Evolutionary conservation across 768 basidiomycete species (phyloP).

Genomic region (Naganishia kalamii): DNA sequence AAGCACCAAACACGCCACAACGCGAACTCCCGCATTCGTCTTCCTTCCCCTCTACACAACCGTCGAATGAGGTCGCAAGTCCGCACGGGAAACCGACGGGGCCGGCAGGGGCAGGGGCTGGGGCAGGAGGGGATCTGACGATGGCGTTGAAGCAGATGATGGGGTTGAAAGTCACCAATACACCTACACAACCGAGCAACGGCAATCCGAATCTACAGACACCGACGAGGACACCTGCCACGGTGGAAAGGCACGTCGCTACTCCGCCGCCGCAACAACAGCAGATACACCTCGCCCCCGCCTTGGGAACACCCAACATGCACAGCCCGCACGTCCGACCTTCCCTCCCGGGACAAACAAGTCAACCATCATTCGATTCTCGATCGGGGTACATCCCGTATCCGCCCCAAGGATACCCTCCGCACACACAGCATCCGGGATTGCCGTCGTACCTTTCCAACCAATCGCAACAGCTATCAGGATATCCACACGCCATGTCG

Average conservation of each 20-base stretch:
- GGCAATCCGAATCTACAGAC: not conserved
- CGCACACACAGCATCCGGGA: not conserved
- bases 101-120: not conserved
- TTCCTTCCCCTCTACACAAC: not conserved
- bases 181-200: not conserved
- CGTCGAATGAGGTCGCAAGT: not conserved
- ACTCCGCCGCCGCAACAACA: not conserved
- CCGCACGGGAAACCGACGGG: not conserved
- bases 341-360: not conserved
- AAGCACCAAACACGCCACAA: no score
- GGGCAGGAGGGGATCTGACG: not conserved
- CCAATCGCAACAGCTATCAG: no score
- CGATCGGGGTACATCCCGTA: not conserved
- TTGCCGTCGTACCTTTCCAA: not conserved
- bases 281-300: not conserved
- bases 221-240: not conserved
- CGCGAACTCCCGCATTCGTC: not conserved
- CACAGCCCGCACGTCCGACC: not conserved
- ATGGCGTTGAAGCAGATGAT: slow-evolving; percentile 5
- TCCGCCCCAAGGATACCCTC: not conserved
- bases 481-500: not conserved
- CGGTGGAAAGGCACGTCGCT: not conserved
- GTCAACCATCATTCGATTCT: not conserved
- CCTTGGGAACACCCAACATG: not conserved
- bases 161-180: not conserved